phyloP scores from a whole-genome alignment of 176 grass and related monocot species.

The Lolium rigidum region DNA sequence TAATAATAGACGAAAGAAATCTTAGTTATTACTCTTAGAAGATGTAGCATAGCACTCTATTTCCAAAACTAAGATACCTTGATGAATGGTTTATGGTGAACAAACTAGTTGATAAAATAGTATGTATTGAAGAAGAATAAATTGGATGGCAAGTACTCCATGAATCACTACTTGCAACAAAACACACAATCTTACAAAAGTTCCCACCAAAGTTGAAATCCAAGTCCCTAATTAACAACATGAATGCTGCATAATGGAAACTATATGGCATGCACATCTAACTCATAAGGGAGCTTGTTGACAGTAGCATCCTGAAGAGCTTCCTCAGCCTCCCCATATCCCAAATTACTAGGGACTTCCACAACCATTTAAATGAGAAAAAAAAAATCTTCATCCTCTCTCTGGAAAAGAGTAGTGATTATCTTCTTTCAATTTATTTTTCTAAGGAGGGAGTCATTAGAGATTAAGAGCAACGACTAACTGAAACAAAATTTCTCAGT shows the following conservation, averaged over 20 bases:
- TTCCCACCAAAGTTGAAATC: conserved; percentile 17
- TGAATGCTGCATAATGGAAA: conserved; percentile 23
- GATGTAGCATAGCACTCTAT: conserved; percentile 13
- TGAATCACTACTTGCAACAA: neutral
- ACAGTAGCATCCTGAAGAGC: neutral
- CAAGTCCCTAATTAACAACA: conserved; percentile 25
- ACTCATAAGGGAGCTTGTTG: conserved; percentile 24
- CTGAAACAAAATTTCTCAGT: conserved; percentile 17
- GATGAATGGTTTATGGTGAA: conserved; percentile 20
- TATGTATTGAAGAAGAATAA: conserved; percentile 27
- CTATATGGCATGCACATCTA: conserved; percentile 8
- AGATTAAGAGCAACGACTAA: conserved; percentile 29
- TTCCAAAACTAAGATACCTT: conserved; percentile 12
- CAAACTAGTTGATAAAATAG: conserved; percentile 25
- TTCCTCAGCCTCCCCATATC: conserved; percentile 24
- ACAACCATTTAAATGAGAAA: conserved; percentile 9
- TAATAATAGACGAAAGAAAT: conserved; percentile 19
- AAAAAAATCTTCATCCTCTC: neutral
- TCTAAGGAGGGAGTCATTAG: conserved; percentile 28
- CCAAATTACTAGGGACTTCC: conserved; percentile 23
- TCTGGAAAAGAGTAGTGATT: conserved; percentile 25
- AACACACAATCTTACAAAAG: neutral
- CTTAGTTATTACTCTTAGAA: conserved; percentile 29
- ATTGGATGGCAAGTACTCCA: conserved; percentile 21
- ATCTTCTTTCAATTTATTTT: neutral